Conservation (phyloP, 768 basidiomycete species). For the Lentinula raphanica region DNA sequence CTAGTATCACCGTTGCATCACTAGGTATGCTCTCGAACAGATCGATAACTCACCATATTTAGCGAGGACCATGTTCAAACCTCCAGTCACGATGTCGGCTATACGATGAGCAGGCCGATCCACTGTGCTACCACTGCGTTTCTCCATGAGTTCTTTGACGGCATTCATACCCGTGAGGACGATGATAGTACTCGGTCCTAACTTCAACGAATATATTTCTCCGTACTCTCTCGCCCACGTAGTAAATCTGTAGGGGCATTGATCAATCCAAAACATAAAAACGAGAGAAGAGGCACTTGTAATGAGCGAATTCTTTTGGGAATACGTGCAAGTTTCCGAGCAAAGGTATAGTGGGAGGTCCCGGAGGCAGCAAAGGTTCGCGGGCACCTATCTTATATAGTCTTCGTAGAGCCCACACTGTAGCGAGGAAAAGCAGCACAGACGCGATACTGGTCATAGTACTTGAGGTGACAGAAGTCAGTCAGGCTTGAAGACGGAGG, state of each 20-base stretch:
- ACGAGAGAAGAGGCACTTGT: too few relatives aligned
- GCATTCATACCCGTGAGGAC: slow-evolving; percentile 18
- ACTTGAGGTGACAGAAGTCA: too few relatives aligned
- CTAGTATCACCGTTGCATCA: background rate
- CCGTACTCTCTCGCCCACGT: slow-evolving; percentile 24
- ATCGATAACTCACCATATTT: slow-evolving; percentile 10
- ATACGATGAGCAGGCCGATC: slow-evolving; percentile 21
- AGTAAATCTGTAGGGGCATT: too few relatives aligned
- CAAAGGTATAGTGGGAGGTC: slow-evolving; percentile 12
- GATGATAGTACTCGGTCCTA: slow-evolving; percentile 17
- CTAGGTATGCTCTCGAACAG: background rate
- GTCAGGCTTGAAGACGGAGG: too few relatives aligned
- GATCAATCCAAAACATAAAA: too few relatives aligned
- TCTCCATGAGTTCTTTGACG: slow-evolving; percentile 24
- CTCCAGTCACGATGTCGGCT: slow-evolving; percentile 15
- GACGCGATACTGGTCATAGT: too few relatives aligned
- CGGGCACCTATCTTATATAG: slow-evolving; percentile 9
- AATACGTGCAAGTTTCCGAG: slow-evolving; percentile 13
- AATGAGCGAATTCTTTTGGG: slow-evolving; percentile 9
- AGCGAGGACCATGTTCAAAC: slow-evolving; percentile 15
- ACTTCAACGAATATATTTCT: slow-evolving; percentile 21
- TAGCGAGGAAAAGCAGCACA: background rate
- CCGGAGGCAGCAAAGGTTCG: slow-evolving; percentile 9
- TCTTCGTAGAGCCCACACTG: background rate
- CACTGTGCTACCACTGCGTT: slow-evolving; percentile 15